phyloP scores from a whole-genome alignment of 2,329 filamentous ascomycete genomes.

The Diaporthe vaccinii region DNA sequence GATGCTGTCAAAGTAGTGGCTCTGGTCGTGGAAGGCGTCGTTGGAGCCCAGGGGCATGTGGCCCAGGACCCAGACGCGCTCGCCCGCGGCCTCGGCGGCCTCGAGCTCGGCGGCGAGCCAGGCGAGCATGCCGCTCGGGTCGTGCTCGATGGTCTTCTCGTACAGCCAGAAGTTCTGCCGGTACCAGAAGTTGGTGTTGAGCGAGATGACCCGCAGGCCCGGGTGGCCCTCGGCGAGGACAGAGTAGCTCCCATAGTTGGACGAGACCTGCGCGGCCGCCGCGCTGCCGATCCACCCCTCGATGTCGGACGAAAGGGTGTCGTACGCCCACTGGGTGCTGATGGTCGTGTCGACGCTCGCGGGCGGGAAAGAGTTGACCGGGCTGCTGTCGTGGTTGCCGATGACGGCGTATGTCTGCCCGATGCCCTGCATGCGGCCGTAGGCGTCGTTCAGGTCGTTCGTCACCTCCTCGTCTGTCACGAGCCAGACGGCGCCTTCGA shows the following conservation, averaged over 20 bases:
- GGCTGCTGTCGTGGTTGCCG: conserved; percentile 70
- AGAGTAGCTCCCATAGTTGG: conserved; percentile 64
- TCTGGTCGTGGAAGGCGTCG: conserved; percentile 65
- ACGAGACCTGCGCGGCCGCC: conserved; percentile 51
- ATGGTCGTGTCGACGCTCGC: conserved; percentile 48
- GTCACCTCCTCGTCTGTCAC: conserved; percentile 51
- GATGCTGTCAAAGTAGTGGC: conserved; percentile 65
- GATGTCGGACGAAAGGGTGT: conserved; percentile 62
- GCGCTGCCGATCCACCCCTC: conserved; percentile 58
- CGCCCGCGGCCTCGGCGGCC: conserved; percentile 62
- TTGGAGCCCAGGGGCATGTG: conserved; percentile 67
- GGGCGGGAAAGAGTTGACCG: conserved; percentile 65
- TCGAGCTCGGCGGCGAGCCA: conserved; percentile 69
- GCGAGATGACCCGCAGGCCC: conserved; percentile 66
- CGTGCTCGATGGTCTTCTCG: conserved; percentile 61
- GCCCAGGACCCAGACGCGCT: conserved; percentile 70
- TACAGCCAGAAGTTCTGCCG: conserved; percentile 70
- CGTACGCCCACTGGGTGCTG: conserved; percentile 66
- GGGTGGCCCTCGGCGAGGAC: conserved; percentile 58
- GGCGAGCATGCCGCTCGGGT: conserved; percentile 65
- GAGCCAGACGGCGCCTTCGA: conserved; percentile 66
- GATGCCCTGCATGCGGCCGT: conserved; percentile 58
- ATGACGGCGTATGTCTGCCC: conserved; percentile 61
- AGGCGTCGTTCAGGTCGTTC: conserved; percentile 58
- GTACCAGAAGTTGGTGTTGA: conserved; percentile 73